Conservation (phyloP, 2,329 filamentous ascomycete species). For the Neonectria sp. region DNA sequence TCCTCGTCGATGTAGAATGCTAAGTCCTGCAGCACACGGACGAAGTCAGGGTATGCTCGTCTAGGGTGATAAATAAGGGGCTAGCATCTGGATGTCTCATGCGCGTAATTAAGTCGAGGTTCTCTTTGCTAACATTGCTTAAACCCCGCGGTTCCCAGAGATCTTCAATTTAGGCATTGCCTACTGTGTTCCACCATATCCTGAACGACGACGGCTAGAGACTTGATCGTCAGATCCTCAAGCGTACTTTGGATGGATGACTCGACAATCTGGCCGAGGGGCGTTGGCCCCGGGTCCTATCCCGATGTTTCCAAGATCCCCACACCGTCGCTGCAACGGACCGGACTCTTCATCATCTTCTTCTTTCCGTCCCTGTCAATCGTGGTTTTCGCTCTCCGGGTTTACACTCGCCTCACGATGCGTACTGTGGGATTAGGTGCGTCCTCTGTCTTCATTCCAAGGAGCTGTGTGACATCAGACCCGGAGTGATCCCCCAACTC, state of each 20-base stretch:
- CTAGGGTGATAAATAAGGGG: no score
- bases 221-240: not conserved
- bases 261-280: constrained; percentile 14
- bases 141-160: not conserved
- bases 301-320: constrained; percentile 49
- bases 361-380: constrained; percentile 51
- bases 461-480: not conserved
- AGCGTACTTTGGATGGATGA: constrained; percentile 13
- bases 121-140: no score
- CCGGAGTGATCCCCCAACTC: not conserved
- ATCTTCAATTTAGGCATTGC: not conserved
- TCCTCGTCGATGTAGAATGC: no score
- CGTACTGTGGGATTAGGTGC: constrained; percentile 46
- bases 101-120: no score
- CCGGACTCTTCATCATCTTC: constrained; percentile 51
- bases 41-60: no score
- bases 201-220: not conserved
- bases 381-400: constrained; percentile 44
- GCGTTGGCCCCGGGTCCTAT: constrained; percentile 29
- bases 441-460: not conserved
- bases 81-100: no score
- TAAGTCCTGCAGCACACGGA: no score
- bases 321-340: constrained; percentile 51
- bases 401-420: constrained; percentile 48
- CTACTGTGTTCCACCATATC: not conserved